These are phyloP conservation scores for Aspergillus steynii DNA, from an alignment of 495 filamentous ascomycete genomes.

Conservation along the genomic window DNA sequence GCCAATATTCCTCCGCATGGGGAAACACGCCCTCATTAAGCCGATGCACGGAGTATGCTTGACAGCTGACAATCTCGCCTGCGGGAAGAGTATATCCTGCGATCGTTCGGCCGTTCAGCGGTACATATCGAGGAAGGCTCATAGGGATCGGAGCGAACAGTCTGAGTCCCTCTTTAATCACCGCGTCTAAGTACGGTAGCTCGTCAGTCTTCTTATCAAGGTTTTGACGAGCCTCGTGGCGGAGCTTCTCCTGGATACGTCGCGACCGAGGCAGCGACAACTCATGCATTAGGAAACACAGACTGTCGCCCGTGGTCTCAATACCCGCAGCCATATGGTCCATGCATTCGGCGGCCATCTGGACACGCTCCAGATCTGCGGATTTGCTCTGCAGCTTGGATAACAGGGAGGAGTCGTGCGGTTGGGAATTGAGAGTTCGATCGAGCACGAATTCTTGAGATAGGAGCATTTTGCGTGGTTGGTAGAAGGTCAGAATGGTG, in stretches of 20 bases:
- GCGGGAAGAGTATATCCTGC: constrained; percentile 52
- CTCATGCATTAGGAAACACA: constrained; percentile 68
- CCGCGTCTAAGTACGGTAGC: constrained; percentile 59
- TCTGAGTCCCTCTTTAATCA: constrained; percentile 60
- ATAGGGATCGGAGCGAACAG: constrained; percentile 66
- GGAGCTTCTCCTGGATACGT: constrained; percentile 45
- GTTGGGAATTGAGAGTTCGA: constrained; percentile 21
- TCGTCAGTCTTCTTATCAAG: no score
- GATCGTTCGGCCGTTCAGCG: constrained; percentile 38
- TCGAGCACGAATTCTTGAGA: constrained; percentile 27
- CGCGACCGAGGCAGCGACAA: constrained; percentile 55
- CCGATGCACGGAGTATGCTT: constrained; percentile 68
- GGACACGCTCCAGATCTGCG: constrained; percentile 21
- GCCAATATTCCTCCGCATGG: constrained; percentile 54
- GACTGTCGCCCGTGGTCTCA: constrained; percentile 64
- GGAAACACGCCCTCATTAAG: constrained; percentile 56
- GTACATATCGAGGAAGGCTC: constrained; percentile 63
- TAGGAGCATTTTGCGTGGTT: constrained; percentile 34
- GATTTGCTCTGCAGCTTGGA: constrained; percentile 13
- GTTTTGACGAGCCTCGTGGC: constrained; percentile 48
- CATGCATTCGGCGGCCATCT: constrained; percentile 48
- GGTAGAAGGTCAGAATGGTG: constrained; percentile 9
- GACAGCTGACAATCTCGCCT: constrained; percentile 63
- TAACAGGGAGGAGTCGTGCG: constrained; percentile 38
- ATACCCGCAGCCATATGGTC: constrained; percentile 60